phyloP scores from a whole-genome alignment of 1,284 basidiomycete genomes.

The Ceratobasidium sp. region DNA sequence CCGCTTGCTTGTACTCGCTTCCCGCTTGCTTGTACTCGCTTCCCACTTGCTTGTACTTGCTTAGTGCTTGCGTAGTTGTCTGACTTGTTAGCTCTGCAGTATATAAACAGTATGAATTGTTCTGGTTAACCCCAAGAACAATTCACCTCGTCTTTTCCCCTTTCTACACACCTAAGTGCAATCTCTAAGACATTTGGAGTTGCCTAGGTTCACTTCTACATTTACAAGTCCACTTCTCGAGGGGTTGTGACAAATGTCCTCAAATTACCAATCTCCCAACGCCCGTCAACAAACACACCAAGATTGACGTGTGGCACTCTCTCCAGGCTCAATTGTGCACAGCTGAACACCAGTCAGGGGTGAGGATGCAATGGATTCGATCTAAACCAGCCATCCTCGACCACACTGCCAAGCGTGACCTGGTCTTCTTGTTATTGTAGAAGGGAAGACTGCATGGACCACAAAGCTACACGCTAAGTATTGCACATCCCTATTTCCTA shows the following conservation, averaged over 20 bases:
- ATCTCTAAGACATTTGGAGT: no score
- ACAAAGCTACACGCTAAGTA: slow-evolving; percentile 17
- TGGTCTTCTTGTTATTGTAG: not conserved
- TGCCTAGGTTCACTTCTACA: no score
- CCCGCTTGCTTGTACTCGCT: no score
- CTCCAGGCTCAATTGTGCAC: not conserved
- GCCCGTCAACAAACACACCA: not conserved
- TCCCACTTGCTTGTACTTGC: no score
- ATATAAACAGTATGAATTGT: no score
- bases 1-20: no score
- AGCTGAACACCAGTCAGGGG: not conserved
- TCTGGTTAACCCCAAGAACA: no score
- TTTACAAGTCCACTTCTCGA: no score
- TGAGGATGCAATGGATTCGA: slow-evolving; percentile 22
- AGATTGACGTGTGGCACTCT: slow-evolving; percentile 22
- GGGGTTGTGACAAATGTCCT: not conserved
- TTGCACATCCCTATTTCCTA: not conserved
- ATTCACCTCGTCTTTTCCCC: no score
- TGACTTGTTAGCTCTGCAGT: no score
- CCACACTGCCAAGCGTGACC: not conserved
- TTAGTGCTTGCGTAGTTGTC: no score
- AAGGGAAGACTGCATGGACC: not conserved
- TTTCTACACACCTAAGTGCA: no score
- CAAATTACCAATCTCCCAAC: not conserved
- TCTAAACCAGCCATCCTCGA: slow-evolving; percentile 12